Evolutionary conservation across 306 rosid species (phyloP), one percentile per base, ranked within the genome.

Genomic region (Styphnolobium japonicum): DNA sequence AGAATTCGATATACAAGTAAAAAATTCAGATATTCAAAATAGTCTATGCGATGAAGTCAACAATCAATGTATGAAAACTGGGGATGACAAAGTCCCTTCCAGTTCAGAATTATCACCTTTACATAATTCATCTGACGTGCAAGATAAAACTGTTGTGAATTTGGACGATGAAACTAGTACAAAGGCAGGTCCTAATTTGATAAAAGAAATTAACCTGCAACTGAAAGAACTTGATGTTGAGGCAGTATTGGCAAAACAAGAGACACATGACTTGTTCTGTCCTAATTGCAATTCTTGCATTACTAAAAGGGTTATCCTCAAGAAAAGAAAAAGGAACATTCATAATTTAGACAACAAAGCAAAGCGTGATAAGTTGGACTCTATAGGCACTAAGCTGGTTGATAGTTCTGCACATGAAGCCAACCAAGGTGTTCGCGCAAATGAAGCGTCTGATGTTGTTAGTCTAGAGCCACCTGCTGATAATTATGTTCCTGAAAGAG

Each of bases 251-350:
- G 88, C 10, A n/a, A 87, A 84, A 63, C 90, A 87, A 82, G 90
- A 84, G 81, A 84, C 88, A 0, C 90, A 87, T 76, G 87, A 87
- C 29, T 82, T 87, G 86, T 84, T 49, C 74, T 84, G 88, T 82
- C 88, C 88, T 67, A 84, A 87, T 56, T 87, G 90, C 71, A 48
- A 82, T 31, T 79, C 90, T 42, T 82, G 88, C 80, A 84, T 87
- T 53, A 84, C 90, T 51, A 87, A 80, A 71, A 79, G 88, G 83
- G 86, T 87, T 39, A 87, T 84, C 81, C 82, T 87, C n/a, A 80
- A 36, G 62, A 87, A 82, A 79, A 84, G 90, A 75, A 87, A 85
- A 76, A 57, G 85, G 77, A 75, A 10, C 4, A 16, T 18, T 82
- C 76, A 12, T 4, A 57, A 18, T 12, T 8, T 37, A 67, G 81